These are phyloP conservation scores for Ceratocystis variospora DNA, from an alignment of 2,329 filamentous ascomycete genomes.

Conservation along the genomic window DNA sequence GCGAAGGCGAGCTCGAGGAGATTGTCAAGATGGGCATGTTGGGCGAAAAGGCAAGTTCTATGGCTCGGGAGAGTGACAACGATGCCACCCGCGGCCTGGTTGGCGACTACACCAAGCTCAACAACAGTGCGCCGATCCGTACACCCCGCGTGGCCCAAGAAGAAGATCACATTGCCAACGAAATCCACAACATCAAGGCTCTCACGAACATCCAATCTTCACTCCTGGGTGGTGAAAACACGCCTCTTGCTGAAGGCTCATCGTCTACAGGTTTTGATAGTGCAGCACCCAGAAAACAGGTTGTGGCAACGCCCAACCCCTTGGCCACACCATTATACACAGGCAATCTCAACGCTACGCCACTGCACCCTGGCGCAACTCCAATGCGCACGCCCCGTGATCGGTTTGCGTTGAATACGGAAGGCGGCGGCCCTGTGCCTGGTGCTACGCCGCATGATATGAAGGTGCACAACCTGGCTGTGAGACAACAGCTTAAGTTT, in stretches of 20 bases:
- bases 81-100: slow-evolving; percentile 73
- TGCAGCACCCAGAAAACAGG: slow-evolving; percentile 64
- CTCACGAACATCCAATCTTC: slow-evolving; percentile 90
- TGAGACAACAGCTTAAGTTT: slow-evolving; percentile 53
- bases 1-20: slow-evolving; percentile 84
- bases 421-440: slow-evolving; percentile 52
- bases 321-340: slow-evolving; percentile 76
- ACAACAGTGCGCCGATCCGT: slow-evolving; percentile 72
- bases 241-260: slow-evolving; percentile 66
- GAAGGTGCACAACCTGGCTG: slow-evolving; percentile 53
- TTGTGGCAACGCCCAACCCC: slow-evolving; percentile 84
- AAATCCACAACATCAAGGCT: slow-evolving; percentile 85
- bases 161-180: slow-evolving; percentile 91
- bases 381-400: slow-evolving; percentile 82
- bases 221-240: slow-evolving; percentile 85
- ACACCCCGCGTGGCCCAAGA: slow-evolving; percentile 84
- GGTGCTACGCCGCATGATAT: slow-evolving; percentile 62
- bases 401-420: slow-evolving; percentile 67
- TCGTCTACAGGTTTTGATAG: slow-evolving; percentile 81
- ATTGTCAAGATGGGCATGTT: slow-evolving; percentile 98
- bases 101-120: slow-evolving; percentile 71
- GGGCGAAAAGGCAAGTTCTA: slow-evolving; percentile 67
- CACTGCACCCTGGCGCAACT: slow-evolving; percentile 58
- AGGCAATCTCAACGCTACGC: slow-evolving; percentile 47
- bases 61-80: slow-evolving; percentile 67